Conservation (phyloP, 805 yeast species). For the Myxozyma kluyveri region DNA sequence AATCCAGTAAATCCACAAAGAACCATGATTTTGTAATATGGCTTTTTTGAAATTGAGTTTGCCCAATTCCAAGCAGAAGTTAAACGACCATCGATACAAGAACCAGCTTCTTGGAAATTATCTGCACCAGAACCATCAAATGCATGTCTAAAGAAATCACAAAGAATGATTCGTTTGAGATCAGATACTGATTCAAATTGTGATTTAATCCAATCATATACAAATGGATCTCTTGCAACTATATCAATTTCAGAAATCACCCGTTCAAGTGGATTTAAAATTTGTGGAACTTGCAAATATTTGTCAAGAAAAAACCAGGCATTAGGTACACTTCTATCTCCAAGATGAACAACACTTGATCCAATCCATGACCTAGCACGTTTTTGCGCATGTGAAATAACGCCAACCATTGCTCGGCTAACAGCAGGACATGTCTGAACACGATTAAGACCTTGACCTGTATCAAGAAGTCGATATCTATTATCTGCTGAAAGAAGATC, state of each 20-base stretch:
- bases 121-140: conserved; percentile 81
- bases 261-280: conserved; percentile 67
- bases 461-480: conserved; percentile 58
- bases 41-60: conserved; percentile 63
- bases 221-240: conserved; percentile 49
- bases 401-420: conserved; percentile 66
- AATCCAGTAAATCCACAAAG: conserved; percentile 72
- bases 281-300: conserved; percentile 75
- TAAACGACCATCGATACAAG: conserved; percentile 78
- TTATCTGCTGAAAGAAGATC: conserved; percentile 59
- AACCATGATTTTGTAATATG: conserved; percentile 61
- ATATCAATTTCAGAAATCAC: conserved; percentile 56
- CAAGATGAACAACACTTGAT: conserved; percentile 73
- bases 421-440: conserved; percentile 70
- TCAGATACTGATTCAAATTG: conserved; percentile 58
- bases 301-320: conserved; percentile 77
- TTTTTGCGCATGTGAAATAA: conserved; percentile 62
- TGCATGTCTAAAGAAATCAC: conserved; percentile 51
- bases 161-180: conserved; percentile 46
- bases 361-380: conserved; percentile 70
- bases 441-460: conserved; percentile 80
- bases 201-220: conserved; percentile 51
- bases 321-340: conserved; percentile 82
- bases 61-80: conserved; percentile 85
- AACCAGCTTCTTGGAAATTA: conserved; percentile 78